Conservation (phyloP, 2,329 filamentous ascomycete genomes). For the Aspergillus glaucus region DNA sequence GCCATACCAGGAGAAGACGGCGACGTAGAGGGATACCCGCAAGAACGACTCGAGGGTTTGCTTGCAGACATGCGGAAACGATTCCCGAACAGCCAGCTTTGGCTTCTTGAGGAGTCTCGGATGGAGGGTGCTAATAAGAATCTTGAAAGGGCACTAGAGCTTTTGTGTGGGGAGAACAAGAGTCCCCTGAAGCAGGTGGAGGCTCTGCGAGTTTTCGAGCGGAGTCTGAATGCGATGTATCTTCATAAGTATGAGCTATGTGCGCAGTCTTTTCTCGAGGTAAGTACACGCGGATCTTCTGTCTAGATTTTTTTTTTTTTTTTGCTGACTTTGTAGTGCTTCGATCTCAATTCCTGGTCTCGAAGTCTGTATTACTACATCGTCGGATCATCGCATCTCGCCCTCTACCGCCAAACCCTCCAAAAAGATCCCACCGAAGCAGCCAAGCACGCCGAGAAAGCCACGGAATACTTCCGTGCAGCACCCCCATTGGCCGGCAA, state of each 20-base stretch:
- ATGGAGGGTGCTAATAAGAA: slow-evolving; percentile 62
- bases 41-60: slow-evolving; percentile 58
- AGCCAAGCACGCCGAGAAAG: slow-evolving; percentile 53
- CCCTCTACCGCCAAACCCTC: slow-evolving; percentile 60
- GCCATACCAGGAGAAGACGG: slow-evolving; percentile 37
- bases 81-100: slow-evolving; percentile 77
- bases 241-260: slow-evolving; percentile 69
- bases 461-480: slow-evolving; percentile 64
- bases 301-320: background rate
- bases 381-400: slow-evolving; percentile 69
- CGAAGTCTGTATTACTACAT: slow-evolving; percentile 87
- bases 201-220: slow-evolving; percentile 79
- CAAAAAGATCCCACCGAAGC: slow-evolving; percentile 39
- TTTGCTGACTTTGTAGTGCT: slow-evolving; percentile 42
- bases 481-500: slow-evolving; percentile 70
- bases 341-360: slow-evolving; percentile 84
- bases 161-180: slow-evolving; percentile 55
- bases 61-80: slow-evolving; percentile 66
- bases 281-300: slow-evolving; percentile 19
- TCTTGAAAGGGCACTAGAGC: slow-evolving; percentile 60
- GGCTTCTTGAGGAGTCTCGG: slow-evolving; percentile 81
- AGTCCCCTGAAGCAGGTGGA: slow-evolving; percentile 83
- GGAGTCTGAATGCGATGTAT: slow-evolving; percentile 71
- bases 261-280: slow-evolving; percentile 64
- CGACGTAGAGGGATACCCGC: slow-evolving; percentile 66